Evolutionary conservation across 768 basidiomycete genomes (phyloP).

Genomic region (Naganishia vaughanmartiniae): DNA sequence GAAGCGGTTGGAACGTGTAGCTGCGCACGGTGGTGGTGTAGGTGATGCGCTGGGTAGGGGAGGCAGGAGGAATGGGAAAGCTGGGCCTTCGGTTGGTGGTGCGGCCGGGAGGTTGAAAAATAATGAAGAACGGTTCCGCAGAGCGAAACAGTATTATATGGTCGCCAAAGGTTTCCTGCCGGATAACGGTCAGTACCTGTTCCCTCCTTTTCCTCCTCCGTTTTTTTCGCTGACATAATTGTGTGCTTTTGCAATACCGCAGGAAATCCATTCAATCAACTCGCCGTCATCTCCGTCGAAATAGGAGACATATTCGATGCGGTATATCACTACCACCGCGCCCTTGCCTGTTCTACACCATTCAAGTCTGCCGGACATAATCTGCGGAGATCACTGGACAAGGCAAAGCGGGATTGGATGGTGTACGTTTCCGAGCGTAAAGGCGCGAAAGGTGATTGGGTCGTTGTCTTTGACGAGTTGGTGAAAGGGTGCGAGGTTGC

Average conservation of each 20-base stretch:
- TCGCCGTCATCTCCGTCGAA: constrained; percentile 87
- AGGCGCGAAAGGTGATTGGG: constrained; percentile 19
- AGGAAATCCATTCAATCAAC: constrained; percentile 85
- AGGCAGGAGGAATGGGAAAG: constrained; percentile 28
- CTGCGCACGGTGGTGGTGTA: not conserved
- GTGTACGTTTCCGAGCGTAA: not conserved
- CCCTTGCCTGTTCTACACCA: constrained; percentile 77
- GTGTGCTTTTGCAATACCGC: not conserved
- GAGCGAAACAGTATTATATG: constrained; percentile 63
- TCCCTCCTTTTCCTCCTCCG: not conserved
- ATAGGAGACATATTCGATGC: constrained; percentile 75
- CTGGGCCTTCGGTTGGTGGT: not conserved
- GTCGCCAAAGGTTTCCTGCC: constrained; percentile 79
- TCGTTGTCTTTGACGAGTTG: constrained; percentile 24
- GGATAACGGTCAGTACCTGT: constrained; percentile 65
- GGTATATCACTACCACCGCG: constrained; percentile 82
- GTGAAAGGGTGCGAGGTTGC: constrained; percentile 56
- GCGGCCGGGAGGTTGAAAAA: constrained; percentile 50
- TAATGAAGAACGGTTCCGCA: constrained; percentile 57
- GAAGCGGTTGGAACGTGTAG: constrained; percentile 60
- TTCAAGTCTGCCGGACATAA: constrained; percentile 88
- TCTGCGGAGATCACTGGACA: constrained; percentile 54
- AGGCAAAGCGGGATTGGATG: constrained; percentile 2
- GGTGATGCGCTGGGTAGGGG: constrained; percentile 46
- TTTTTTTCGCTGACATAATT: constrained; percentile 8